Evolutionary conservation across 164 flowering plant genomes (phyloP).

Genomic region (Warburgia ugandensis): DNA sequence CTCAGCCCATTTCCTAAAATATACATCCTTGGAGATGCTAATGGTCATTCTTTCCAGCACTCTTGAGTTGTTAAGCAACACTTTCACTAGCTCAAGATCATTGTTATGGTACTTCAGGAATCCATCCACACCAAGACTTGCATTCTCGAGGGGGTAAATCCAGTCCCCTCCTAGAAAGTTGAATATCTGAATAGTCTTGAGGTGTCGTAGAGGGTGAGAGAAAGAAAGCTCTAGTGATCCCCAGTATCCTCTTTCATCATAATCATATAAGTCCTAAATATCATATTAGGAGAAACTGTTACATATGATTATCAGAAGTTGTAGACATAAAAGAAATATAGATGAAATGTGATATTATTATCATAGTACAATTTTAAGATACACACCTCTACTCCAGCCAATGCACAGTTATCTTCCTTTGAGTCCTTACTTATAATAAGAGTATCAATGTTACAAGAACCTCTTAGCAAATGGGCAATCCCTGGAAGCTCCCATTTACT

Average conservation of each 20-base stretch:
- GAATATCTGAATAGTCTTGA: slow-evolving; percentile 3
- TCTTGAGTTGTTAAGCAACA: background rate
- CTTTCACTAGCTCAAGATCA: background rate
- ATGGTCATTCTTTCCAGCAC: background rate
- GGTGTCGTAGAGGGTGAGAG: background rate
- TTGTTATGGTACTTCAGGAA: background rate
- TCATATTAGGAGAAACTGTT: background rate
- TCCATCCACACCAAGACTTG: background rate
- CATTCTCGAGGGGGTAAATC: background rate
- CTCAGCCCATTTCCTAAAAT: background rate
- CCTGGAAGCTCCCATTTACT: slow-evolving; percentile 5
- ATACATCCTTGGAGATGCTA: background rate
- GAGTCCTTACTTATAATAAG: background rate
- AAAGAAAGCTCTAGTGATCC: background rate
- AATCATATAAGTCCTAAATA: background rate
- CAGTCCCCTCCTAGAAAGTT: background rate
- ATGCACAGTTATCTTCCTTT: background rate
- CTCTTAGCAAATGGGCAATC: slow-evolving; percentile 4
- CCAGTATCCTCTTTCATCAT: slow-evolving; percentile 1
- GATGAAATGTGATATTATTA: background rate
- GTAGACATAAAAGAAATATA: background rate
- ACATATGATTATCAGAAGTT: too few species aligned
- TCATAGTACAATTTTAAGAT: background rate
- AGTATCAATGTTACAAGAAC: background rate
- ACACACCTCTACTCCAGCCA: background rate